Conservation (phyloP, 768 basidiomycete species). For the Leccinum pellstonianum region DNA sequence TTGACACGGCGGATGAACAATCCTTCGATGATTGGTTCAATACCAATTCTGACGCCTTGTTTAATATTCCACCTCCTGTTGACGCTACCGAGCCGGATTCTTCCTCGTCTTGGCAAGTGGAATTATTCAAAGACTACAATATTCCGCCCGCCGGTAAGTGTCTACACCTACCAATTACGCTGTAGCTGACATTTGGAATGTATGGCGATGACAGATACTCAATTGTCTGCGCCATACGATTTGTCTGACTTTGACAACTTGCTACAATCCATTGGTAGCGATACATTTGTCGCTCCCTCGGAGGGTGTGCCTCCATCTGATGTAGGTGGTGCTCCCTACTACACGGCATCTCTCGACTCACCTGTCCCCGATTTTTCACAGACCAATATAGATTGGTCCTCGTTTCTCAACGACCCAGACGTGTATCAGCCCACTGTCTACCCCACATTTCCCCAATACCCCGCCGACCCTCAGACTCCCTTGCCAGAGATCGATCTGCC, state of each 20-base stretch:
- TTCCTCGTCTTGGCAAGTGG: constrained; percentile 31
- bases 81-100: constrained; percentile 26
- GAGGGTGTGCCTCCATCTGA: neutral
- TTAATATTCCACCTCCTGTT: constrained; percentile 29
- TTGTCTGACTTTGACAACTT: constrained; percentile 10
- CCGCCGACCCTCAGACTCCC: neutral
- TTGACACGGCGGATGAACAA: constrained; percentile 15
- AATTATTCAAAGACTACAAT: constrained; percentile 33
- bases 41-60: constrained; percentile 22
- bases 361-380: constrained; percentile 4
- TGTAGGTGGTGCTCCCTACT: neutral
- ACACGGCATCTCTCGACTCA: neutral
- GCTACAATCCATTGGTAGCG: constrained; percentile 3
- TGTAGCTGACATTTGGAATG: neutral
- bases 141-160: constrained; percentile 16
- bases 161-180: neutral
- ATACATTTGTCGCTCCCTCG: neutral
- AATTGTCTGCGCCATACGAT: neutral
- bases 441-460: constrained; percentile 6
- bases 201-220: neutral
- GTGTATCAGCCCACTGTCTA: neutral
- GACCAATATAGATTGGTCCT: constrained; percentile 14
- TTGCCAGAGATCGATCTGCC: constrained; percentile 27
- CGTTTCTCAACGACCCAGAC: constrained; percentile 11
- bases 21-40: constrained; percentile 39